Base-by-base conservation (phyloP, 1,139 yeast genomes). In the Kodamaea anthophila region DNA sequence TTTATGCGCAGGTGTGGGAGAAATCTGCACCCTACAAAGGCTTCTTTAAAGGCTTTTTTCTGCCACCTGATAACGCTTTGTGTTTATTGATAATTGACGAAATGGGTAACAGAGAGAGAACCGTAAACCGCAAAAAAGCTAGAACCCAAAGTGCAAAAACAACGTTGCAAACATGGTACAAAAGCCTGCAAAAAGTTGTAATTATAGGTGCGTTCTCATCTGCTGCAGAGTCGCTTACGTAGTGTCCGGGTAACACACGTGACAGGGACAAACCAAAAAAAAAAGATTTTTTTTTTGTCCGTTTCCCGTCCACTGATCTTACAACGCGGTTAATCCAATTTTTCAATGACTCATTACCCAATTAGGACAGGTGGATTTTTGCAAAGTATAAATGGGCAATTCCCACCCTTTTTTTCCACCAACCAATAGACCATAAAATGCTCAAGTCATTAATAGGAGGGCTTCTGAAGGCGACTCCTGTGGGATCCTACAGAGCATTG, bases 291-390 rank as follows among this genome's bases (percentile, higher is more conserved):
- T 9, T 6, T n/a, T n/a, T 26, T 26, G 18, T 18, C 13, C 16
- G n/a, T 13, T n/a, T 26, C 14, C 24, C 21, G 21, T 24, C 31
- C 30, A 41, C 55, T 53, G 60, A 55, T 55, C 57, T 52, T 43
- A 48, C 60, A 55, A 52, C 60, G 60, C 60, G 60, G 50, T 49
- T 53, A 52, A 39, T 46, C 21, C 21, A 5, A 15, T 14, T 13
- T 13, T 14, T 21, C 29, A 19, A 34, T 55, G 60, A 55, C 53
- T 55, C 60, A 55, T 53, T 54, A 42, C 60, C 60, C 39, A 32
- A 43, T 55, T 52, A 39, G 60, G 60, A 44, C 43, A 39, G n/a
- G n/a, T 31, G 18, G 37, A 33, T 33, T 35, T 40, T 42, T 41
- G 33, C 40, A 34, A 28, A 27, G 18, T 26, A 31, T 31, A 31